These are phyloP conservation scores for Apiospora malaysiana DNA, from an alignment of 2,329 filamentous ascomycete genomes.

Conservation along the genomic window DNA sequence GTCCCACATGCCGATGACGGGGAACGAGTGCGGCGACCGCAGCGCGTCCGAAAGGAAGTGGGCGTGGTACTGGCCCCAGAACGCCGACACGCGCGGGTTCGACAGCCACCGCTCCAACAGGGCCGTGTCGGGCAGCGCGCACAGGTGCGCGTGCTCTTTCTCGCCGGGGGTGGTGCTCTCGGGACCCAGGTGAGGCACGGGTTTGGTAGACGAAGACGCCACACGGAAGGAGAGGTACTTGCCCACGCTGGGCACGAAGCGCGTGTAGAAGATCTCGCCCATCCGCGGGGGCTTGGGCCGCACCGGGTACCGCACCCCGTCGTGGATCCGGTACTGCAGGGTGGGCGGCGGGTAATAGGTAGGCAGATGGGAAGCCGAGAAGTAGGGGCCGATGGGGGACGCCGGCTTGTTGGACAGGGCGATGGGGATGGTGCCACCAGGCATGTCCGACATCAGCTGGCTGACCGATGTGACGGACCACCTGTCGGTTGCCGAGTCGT, in stretches of 20 bases:
- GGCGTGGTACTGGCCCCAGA: slow-evolving; percentile 76
- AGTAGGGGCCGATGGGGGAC: slow-evolving; percentile 71
- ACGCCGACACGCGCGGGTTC: slow-evolving; percentile 79
- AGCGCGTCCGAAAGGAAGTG: slow-evolving; percentile 72
- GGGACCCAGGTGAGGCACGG: slow-evolving; percentile 70
- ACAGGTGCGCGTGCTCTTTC: slow-evolving; percentile 48
- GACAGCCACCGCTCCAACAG: slow-evolving; percentile 90
- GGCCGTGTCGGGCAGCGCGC: slow-evolving; percentile 54
- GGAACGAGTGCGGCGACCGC: slow-evolving; percentile 77
- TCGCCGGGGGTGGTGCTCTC: slow-evolving; percentile 37
- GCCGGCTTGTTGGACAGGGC: slow-evolving; percentile 41
- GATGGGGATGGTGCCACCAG: slow-evolving; percentile 46
- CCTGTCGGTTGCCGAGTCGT: slow-evolving; percentile 33
- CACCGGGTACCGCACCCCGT: slow-evolving; percentile 81
- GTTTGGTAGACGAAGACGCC: slow-evolving; percentile 70
- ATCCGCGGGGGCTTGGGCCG: slow-evolving; percentile 88
- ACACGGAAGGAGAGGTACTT: slow-evolving; percentile 91
- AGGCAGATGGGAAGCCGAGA: slow-evolving; percentile 82
- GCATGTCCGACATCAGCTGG: slow-evolving; percentile 39
- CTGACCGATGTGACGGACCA: slow-evolving; percentile 34
- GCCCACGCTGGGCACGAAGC: slow-evolving; percentile 80
- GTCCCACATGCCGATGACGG: slow-evolving; percentile 92
- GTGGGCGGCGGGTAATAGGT: slow-evolving; percentile 90
- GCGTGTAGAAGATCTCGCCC: slow-evolving; percentile 89
- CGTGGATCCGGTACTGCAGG: slow-evolving; percentile 79